A percentile compares a stretch with the other conserved stretches of the same genome.
These are phyloP conservation scores for Fusarium torulosum DNA, from an alignment of 2,329 filamentous ascomycete genomes.

Conservation along the genomic window DNA sequence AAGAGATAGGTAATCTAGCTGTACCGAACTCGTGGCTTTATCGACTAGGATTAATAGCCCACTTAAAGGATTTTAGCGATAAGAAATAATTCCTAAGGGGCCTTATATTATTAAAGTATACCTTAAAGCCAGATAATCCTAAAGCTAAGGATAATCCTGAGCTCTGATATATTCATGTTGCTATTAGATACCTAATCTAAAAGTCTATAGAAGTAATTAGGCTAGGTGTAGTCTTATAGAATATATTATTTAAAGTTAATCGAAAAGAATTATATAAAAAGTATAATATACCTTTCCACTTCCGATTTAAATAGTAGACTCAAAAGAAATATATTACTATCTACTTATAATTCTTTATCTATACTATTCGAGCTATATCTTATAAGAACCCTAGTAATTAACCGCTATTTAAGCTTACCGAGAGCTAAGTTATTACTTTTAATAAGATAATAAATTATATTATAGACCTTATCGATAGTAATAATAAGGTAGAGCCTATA, in stretches of 20 bases:
- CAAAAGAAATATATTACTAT: slow-evolving; percentile 2
- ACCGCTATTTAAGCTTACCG: slow-evolving; percentile 6
- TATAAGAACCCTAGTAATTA: neutral
- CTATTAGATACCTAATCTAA: slow-evolving; percentile 8
- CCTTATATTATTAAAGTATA: slow-evolving; percentile 5
- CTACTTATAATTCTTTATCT: slow-evolving; percentile 4
- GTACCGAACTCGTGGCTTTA: neutral
- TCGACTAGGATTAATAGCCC: neutral
- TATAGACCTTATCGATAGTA: neutral
- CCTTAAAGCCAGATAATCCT: slow-evolving; percentile 3
- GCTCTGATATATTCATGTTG: slow-evolving; percentile 3
- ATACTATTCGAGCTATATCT: neutral
- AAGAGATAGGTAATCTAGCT: slow-evolving; percentile 13
- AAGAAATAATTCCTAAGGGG: slow-evolving; percentile 12
- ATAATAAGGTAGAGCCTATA: slow-evolving; percentile 6
- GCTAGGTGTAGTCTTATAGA: slow-evolving; percentile 2
- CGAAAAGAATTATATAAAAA: slow-evolving; percentile 13
- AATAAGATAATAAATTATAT: slow-evolving; percentile 2
- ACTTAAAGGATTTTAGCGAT: slow-evolving; percentile 18
- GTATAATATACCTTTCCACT: slow-evolving; percentile 4
- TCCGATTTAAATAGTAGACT: slow-evolving; percentile 5
- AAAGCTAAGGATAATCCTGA: slow-evolving; percentile 1
- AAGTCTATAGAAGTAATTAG: neutral
- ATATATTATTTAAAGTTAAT: slow-evolving; percentile 7
- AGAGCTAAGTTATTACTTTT: neutral